Evolutionary conservation across 2,329 filamentous ascomycete genomes (phyloP).

Genomic region (Claviceps sp.): DNA sequence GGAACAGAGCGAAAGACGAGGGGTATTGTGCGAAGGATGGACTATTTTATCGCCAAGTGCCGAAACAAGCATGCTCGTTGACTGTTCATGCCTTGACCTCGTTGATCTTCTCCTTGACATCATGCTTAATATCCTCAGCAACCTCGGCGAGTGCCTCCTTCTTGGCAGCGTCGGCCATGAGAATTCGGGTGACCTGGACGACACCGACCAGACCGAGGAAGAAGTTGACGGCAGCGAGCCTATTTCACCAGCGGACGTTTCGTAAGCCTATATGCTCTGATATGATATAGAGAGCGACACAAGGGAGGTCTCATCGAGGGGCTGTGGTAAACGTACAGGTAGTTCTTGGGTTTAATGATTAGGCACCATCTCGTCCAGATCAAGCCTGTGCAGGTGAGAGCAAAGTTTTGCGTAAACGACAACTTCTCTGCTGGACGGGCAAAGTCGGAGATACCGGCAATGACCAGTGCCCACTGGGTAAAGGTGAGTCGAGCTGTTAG

Average conservation of each 20-base stretch:
- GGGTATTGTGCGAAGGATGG: background rate
- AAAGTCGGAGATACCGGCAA: constrained; percentile 87
- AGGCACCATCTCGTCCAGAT: constrained; percentile 99
- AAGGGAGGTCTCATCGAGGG: background rate
- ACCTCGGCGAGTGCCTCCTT: constrained; percentile 31
- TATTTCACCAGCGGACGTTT: constrained; percentile 19
- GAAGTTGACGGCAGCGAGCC: constrained; percentile 92
- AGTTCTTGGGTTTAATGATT: constrained; percentile 87
- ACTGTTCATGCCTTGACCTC: constrained; percentile 5
- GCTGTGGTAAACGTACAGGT: constrained; percentile 47
- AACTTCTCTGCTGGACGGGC: constrained; percentile 83
- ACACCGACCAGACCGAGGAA: constrained; percentile 84
- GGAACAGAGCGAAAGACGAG: too few species aligned
- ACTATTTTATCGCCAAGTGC: background rate
- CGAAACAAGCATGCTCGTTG: background rate
- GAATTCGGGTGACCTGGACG: constrained; percentile 69
- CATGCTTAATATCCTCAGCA: constrained; percentile 29
- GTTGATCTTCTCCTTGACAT: constrained; percentile 20
- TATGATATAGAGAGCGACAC: background rate
- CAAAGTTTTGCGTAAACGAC: constrained; percentile 81
- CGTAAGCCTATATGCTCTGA: background rate
- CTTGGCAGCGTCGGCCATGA: constrained; percentile 47
- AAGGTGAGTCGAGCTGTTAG: constrained; percentile 1
- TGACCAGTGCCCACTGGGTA: constrained; percentile 74
- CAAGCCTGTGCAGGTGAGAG: constrained; percentile 76